Percentiles rank a stretch among this genome's conserved stretches.
Conservation (phyloP, 371 early-diverging fungal species). For the Mucor piriformis region DNA sequence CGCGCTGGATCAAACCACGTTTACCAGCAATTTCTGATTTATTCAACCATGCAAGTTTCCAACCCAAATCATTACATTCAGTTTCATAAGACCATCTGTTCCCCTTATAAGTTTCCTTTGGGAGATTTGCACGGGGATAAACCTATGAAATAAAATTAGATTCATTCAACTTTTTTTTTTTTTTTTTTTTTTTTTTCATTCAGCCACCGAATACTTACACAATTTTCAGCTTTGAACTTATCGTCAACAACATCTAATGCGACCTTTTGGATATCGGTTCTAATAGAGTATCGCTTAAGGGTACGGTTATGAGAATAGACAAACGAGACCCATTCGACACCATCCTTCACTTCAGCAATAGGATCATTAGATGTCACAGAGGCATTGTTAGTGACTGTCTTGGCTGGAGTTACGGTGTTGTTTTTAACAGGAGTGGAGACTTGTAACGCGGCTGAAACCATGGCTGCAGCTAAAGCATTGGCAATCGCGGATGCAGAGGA, state of each 20-base stretch:
- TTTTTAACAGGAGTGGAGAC: background rate
- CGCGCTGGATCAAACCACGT: constrained; percentile 92
- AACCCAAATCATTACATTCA: constrained; percentile 89
- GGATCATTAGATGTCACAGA: constrained; percentile 38
- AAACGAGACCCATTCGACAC: constrained; percentile 76
- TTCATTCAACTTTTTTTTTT: no score
- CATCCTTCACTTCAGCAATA: constrained; percentile 54
- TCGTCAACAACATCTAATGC: constrained; percentile 65
- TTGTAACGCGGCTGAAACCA: constrained; percentile 35
- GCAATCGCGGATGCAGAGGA: constrained; percentile 34
- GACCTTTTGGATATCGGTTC: constrained; percentile 84
- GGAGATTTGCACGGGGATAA: constrained; percentile 74
- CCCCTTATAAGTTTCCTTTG: constrained; percentile 76
- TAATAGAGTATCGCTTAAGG: constrained; percentile 71
- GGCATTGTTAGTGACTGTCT: constrained; percentile 9
- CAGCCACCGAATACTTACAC: constrained; percentile 55
- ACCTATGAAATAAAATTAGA: constrained; percentile 30
- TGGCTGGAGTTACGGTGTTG: constrained; percentile 13
- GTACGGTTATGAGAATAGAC: constrained; percentile 68
- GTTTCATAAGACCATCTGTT: constrained; percentile 96
- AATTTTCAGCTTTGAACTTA: constrained; percentile 80
- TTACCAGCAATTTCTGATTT: constrained; percentile 81
- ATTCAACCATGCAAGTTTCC: constrained; percentile 92
- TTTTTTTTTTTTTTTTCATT: constrained; percentile 7
- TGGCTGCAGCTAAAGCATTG: constrained; percentile 38